Evolutionary conservation across 768 basidiomycete species (phyloP).

Genomic region (Mycena floridula): DNA sequence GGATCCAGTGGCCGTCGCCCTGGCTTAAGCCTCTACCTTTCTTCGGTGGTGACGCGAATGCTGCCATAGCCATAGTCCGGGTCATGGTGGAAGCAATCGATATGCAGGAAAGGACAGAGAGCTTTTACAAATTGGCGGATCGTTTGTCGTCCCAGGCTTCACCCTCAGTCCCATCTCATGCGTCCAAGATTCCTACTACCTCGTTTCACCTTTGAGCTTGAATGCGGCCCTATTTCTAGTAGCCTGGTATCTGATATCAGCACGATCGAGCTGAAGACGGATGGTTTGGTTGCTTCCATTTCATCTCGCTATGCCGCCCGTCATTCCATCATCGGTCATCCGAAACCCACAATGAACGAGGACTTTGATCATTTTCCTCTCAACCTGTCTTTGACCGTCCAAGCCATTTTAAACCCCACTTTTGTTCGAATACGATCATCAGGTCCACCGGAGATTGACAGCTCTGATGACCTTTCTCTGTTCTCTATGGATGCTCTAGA

Average conservation of each 20-base stretch:
- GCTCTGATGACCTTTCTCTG: constrained; percentile 41
- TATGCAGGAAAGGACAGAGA: too few species aligned
- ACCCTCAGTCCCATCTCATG: too few species aligned
- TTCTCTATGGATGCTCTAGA: constrained; percentile 57
- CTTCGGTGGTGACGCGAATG: constrained; percentile 51
- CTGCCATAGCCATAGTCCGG: constrained; percentile 46
- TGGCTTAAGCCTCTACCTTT: constrained; percentile 44
- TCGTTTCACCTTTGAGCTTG: constrained; percentile 38
- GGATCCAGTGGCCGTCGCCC: constrained; percentile 59
- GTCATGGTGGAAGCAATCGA: constrained; percentile 38
- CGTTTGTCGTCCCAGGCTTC: too few species aligned
- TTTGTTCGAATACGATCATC: constrained; percentile 45
- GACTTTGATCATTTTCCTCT: constrained; percentile 10
- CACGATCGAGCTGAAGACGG: constrained; percentile 50
- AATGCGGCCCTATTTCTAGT: constrained; percentile 47
- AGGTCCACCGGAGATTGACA: constrained; percentile 29
- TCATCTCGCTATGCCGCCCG: constrained; percentile 15
- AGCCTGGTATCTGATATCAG: constrained; percentile 34
- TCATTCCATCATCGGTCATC: constrained; percentile 10
- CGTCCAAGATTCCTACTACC: constrained; percentile 31
- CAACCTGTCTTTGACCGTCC: constrained; percentile 9
- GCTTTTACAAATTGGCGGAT: too few species aligned
- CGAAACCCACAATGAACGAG: too few species aligned
- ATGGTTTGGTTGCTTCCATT: constrained; percentile 40
- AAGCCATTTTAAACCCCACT: constrained; percentile 46